A percentile compares a stretch with the other conserved stretches of the same genome.
Conservation (phyloP, 495 filamentous ascomycete genomes). For the Neurospora sp. region DNA sequence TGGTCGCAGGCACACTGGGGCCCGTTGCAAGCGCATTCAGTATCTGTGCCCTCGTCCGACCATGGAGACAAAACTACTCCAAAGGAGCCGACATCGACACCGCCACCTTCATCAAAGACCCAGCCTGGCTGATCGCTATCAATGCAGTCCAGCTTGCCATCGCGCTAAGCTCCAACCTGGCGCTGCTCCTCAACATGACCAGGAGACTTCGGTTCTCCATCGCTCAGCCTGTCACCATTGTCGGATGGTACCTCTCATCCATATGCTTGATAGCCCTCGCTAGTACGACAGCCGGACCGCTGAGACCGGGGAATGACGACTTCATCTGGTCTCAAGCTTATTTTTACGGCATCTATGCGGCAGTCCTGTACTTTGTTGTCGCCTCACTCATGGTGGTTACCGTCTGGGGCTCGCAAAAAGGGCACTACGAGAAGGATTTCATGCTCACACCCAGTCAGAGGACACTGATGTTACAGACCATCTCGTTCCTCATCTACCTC, state of each 20-base stretch:
- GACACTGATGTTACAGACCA: slow-evolving; percentile 83
- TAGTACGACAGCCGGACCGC: slow-evolving; percentile 40
- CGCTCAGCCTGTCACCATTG: slow-evolving; percentile 59
- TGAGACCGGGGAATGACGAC: slow-evolving; percentile 34
- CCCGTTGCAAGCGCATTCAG: slow-evolving; percentile 74
- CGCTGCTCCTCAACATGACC: slow-evolving; percentile 78
- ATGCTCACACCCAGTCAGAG: slow-evolving; percentile 63
- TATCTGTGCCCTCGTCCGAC: slow-evolving; percentile 62
- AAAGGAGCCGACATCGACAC: slow-evolving; percentile 35
- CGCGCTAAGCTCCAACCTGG: slow-evolving; percentile 62
- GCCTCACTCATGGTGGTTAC: slow-evolving; percentile 61
- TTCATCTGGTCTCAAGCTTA: slow-evolving; percentile 61
- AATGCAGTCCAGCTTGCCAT: slow-evolving; percentile 65
- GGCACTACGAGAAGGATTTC: slow-evolving; percentile 60
- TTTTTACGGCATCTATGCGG: slow-evolving; percentile 73
- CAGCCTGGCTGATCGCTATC: slow-evolving; percentile 59
- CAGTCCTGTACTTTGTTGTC: slow-evolving; percentile 65
- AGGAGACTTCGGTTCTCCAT: slow-evolving; percentile 65
- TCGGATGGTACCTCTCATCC: slow-evolving; percentile 55
- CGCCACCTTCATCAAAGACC: slow-evolving; percentile 51
- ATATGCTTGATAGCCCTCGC: slow-evolving; percentile 51
- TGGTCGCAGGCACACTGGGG: slow-evolving; percentile 74
- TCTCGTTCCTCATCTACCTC: slow-evolving; percentile 65
- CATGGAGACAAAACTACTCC: slow-evolving; percentile 59
- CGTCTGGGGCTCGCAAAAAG: slow-evolving; percentile 50